Conservation (phyloP, 176 grass and related monocot genomes). For the Puya raimondii region DNA sequence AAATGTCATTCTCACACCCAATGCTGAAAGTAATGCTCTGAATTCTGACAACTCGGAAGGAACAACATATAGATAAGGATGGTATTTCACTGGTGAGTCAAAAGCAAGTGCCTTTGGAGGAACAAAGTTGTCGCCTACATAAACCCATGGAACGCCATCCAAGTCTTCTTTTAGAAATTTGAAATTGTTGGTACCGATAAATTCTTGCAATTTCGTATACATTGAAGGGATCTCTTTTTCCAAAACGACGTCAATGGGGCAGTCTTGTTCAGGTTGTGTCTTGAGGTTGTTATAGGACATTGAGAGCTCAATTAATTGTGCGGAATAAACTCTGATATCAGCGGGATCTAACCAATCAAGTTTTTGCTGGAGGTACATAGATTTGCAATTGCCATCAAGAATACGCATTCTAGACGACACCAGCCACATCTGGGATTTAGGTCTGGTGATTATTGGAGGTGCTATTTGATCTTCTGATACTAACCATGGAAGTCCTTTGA, state of each 20-base stretch:
- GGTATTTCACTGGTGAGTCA: conserved; percentile 96
- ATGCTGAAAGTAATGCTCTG: conserved; percentile 58
- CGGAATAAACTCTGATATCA: conserved; percentile 48
- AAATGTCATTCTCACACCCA: conserved; percentile 88
- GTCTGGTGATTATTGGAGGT: conserved; percentile 61
- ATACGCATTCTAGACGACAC: conserved; percentile 81
- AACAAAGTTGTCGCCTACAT: conserved; percentile 78
- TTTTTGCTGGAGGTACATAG: conserved; percentile 72
- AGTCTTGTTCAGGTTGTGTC: conserved; percentile 35
- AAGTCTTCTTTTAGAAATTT: conserved; percentile 61
- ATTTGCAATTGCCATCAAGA: conserved; percentile 70
- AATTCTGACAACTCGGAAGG: conserved; percentile 87
- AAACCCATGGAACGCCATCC: conserved; percentile 70
- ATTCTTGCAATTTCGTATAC: conserved; percentile 73
- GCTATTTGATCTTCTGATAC: conserved; percentile 64
- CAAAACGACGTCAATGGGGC: conserved; percentile 41
- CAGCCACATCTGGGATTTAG: conserved; percentile 86
- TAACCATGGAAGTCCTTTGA: conserved; percentile 79
- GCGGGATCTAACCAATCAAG: conserved; percentile 69
- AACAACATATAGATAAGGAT: conserved; percentile 90
- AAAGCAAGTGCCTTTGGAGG: conserved; percentile 68
- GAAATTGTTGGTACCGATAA: conserved; percentile 26
- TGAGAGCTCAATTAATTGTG: conserved; percentile 85
- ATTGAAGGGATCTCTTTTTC: conserved; percentile 58
- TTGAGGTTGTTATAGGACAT: conserved; percentile 75